These are phyloP conservation scores for Myriangium duriaei DNA, from an alignment of 2,329 filamentous ascomycete genomes.

Conservation along the genomic window DNA sequence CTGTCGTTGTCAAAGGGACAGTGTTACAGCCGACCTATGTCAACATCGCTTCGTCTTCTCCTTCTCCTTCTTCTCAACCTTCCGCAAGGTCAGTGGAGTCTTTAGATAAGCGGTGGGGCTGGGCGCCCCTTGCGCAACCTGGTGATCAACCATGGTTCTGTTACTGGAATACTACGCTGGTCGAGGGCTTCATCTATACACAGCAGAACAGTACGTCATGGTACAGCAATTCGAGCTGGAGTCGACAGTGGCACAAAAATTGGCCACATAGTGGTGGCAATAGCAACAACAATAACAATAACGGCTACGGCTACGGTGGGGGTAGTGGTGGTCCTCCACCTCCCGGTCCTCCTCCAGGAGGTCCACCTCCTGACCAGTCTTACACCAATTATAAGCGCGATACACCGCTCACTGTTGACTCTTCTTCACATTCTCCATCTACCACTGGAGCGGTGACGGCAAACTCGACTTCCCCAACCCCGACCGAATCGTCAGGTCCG, in stretches of 20 bases:
- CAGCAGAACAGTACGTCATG: slow-evolving; percentile 20
- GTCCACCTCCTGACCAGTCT: too few species aligned
- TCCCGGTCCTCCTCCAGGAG: too few species aligned
- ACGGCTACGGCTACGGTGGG: too few species aligned
- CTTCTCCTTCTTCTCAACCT: slow-evolving; percentile 10
- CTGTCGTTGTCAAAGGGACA: slow-evolving; percentile 41
- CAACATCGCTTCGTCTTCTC: slow-evolving; percentile 12
- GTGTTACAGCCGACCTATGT: slow-evolving; percentile 22
- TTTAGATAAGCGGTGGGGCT: slow-evolving; percentile 5
- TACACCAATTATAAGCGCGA: too few species aligned
- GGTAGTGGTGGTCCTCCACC: too few species aligned
- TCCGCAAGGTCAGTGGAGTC: not conserved
- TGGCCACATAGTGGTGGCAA: not conserved
- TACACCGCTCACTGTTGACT: too few species aligned
- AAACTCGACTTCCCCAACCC: not conserved
- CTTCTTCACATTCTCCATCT: too few species aligned
- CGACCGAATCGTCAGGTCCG: not conserved
- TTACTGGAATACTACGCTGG: slow-evolving; percentile 54
- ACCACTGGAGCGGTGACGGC: too few species aligned
- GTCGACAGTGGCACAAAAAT: slow-evolving; percentile 10
- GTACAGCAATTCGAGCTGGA: slow-evolving; percentile 1
- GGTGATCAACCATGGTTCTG: slow-evolving; percentile 57
- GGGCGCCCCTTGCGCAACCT: slow-evolving; percentile 26
- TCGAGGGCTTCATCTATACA: slow-evolving; percentile 56
- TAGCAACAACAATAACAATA: too few species aligned